Base-by-base conservation (phyloP, 306 rosid genomes). In the Leucaena leucocephala region DNA sequence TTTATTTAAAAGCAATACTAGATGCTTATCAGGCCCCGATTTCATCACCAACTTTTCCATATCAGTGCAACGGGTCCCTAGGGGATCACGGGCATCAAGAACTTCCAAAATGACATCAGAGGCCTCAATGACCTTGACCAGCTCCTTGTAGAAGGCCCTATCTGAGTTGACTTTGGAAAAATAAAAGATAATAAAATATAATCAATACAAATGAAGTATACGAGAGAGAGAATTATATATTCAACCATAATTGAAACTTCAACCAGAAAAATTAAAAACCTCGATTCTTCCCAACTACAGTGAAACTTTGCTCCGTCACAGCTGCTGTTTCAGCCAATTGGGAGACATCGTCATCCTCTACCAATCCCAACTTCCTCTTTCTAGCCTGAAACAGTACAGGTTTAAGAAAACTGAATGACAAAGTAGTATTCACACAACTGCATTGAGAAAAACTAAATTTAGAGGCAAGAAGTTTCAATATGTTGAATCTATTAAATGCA, bases 21-120 rank as follows among this genome's bases (percentile, higher is more conserved):
- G 91, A 77, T 86, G 97, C 84, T 95, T 95, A 48, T 89, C 77
- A 61, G 92, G 97, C 63, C 96, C 98, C 0, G 86, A 76, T 77
- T 88, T 86, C 95, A 81, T 90, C 85, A 87, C 98, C 96, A 90
- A 84, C 82, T 90, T 92, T 83, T 95, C 98, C 88, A 95, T 91
- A 77, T 87, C 95, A 67, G 76, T 34, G 68, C 98, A 95, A 0
- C 98, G 93, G 7, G 98, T 91, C 74, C 98, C 98, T 78, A 95
- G 81, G 22, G 99, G 99, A 82, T 96, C 99, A 33, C 99, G 90
- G 64, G 99, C 99, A 86, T 96, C 99, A 82, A 96, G 92, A 42
- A 96, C 99, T 80, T 96, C 99, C 81, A 96, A 76, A 86, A 96
- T 86, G 27, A 96, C 99, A 88, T 96, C 99, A 22, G 99, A 96